Percentiles rank a stretch among this genome's conserved stretches.
phyloP scores from a whole-genome alignment of 73 alveolate genomes.

The Blepharisma stoltei region DNA sequence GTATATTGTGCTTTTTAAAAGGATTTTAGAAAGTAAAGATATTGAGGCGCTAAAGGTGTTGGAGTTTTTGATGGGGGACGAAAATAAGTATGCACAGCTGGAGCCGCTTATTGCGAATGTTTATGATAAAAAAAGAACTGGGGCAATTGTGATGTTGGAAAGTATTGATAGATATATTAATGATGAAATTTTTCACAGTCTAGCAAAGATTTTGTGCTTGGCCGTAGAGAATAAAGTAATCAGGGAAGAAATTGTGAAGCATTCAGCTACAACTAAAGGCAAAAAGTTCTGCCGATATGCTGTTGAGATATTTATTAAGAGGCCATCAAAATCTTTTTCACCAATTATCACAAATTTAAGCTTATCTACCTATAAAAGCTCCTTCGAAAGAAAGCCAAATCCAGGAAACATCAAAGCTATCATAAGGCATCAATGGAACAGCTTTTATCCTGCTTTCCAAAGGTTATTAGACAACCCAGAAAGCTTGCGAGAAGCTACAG shows the following conservation, averaged over 20 bases:
- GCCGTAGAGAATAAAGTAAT: neutral
- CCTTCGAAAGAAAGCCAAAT: conserved; percentile 3
- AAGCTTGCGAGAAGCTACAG: neutral
- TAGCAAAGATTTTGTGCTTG: neutral
- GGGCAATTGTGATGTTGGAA: conserved; percentile 1
- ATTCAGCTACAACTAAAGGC: conserved; percentile 22
- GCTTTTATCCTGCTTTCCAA: neutral
- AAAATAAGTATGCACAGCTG: neutral
- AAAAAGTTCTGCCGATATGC: neutral
- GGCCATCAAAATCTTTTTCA: neutral
- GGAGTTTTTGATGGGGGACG: conserved; percentile 7
- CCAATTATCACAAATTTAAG: conserved; percentile 12
- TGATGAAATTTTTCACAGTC: neutral
- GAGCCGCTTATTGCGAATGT: neutral
- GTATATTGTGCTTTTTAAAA: conserved; percentile 11
- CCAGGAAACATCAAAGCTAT: conserved; percentile 29
- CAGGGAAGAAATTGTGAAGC: conserved; percentile 11
- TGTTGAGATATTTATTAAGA: neutral
- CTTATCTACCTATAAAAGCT: neutral
- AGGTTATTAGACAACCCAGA: neutral
- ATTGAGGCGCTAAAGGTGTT: neutral
- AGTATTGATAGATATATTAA: neutral
- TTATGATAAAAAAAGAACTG: conserved; percentile 9
- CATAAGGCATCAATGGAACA: neutral
- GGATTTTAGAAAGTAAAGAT: conserved; percentile 3